Conservation (phyloP, 169 alveolate species). For the Miamiensis avidus region DNA sequence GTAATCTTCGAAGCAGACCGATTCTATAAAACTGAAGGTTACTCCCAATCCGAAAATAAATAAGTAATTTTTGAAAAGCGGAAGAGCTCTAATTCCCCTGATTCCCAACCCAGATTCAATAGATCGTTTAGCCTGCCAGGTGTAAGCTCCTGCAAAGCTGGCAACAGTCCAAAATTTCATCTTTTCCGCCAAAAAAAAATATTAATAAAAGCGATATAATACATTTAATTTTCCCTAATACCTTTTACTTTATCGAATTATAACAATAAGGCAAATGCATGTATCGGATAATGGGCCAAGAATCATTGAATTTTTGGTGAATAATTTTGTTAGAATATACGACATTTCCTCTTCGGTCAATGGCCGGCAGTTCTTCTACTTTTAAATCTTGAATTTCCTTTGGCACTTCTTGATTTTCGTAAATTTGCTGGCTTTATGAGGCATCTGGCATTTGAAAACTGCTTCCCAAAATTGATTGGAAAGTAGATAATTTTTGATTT, state of each 20-base stretch:
- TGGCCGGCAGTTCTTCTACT: background rate
- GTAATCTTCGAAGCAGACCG: background rate
- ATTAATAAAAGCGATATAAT: too few relatives aligned
- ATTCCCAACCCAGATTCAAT: background rate
- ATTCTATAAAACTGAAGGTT: background rate
- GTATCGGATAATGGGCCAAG: background rate
- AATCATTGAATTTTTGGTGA: background rate
- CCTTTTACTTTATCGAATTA: background rate
- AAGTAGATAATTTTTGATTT: background rate
- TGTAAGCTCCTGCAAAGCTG: background rate
- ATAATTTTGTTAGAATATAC: background rate
- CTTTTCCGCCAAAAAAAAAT: background rate
- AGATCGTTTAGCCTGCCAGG: background rate
- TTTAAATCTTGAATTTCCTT: background rate
- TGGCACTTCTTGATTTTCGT: background rate
- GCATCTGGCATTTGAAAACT: background rate
- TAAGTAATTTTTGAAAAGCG: background rate
- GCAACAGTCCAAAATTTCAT: background rate
- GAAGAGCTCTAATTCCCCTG: background rate
- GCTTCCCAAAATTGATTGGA: background rate
- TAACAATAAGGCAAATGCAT: background rate
- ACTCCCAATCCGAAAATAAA: background rate
- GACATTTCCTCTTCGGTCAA: background rate
- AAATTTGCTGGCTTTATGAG: background rate
- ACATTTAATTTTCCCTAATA: background rate